Evolutionary conservation across 1,284 basidiomycete genomes (phyloP).

Genomic region (Boletus mariae): DNA sequence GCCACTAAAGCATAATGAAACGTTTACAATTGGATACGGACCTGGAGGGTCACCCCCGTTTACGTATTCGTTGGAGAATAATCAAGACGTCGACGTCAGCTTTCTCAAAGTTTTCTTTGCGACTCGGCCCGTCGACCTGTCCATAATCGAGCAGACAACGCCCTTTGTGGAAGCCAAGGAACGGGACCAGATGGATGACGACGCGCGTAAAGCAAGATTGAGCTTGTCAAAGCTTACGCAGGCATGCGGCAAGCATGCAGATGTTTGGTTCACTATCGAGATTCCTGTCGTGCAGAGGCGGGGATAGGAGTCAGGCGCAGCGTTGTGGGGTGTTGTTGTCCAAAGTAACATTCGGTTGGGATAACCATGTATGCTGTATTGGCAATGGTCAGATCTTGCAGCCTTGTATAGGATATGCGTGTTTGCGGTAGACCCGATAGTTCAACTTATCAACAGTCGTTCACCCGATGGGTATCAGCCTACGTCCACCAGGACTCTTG

Average conservation of each 20-base stretch:
- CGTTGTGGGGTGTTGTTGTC: not conserved
- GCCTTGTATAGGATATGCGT: no score
- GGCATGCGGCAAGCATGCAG: not conserved
- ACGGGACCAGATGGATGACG: not conserved
- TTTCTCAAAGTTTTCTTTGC: slow-evolving; percentile 24
- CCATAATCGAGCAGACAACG: not conserved
- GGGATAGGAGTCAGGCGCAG: not conserved
- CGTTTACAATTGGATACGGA: slow-evolving; percentile 22
- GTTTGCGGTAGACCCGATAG: no score
- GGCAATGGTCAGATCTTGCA: no score
- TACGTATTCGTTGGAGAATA: not conserved
- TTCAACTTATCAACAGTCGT: no score
- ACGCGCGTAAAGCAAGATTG: not conserved
- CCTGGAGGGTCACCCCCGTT: slow-evolving; percentile 6
- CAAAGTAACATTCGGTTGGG: not conserved
- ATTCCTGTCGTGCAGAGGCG: slow-evolving; percentile 3
- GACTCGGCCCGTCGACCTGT: slow-evolving; percentile 16
- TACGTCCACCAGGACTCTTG: no score
- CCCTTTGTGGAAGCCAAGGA: not conserved
- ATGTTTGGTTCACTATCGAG: slow-evolving; percentile 3
- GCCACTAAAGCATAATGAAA: slow-evolving; percentile 2
- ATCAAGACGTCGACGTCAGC: slow-evolving; percentile 19
- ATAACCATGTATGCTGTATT: not conserved
- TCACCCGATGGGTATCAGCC: no score
- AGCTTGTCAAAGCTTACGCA: not conserved